A percentile compares a stretch with the other conserved stretches of the same genome.
These are phyloP conservation scores for Artemisia tridentata DNA, from an alignment of 129 eudicot species.

Conservation along the genomic window DNA sequence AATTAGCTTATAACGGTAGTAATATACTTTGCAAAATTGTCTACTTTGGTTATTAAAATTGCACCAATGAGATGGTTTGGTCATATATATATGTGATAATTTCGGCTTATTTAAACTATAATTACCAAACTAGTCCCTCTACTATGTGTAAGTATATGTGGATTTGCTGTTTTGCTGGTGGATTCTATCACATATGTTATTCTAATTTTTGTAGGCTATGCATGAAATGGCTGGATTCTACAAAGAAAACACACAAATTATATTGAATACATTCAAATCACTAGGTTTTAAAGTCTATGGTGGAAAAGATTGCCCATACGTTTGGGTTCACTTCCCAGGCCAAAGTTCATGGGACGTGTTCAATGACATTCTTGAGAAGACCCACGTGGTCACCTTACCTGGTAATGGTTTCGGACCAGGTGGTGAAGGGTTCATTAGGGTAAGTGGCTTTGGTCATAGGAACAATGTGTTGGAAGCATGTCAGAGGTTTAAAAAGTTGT, in stretches of 20 bases:
- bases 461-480: slow-evolving; percentile 85
- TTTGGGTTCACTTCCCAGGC: slow-evolving; percentile 96
- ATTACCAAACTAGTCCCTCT: too few species aligned
- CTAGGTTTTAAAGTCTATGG: slow-evolving; percentile 92
- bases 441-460: slow-evolving; percentile 89
- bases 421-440: slow-evolving; percentile 94
- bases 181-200: background rate
- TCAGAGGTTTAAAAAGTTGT: slow-evolving; percentile 79
- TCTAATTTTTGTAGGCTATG: slow-evolving; percentile 68
- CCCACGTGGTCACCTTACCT: slow-evolving; percentile 90
- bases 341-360: slow-evolving; percentile 97
- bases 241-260: slow-evolving; percentile 79
- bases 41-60: too few species aligned
- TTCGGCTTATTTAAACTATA: too few species aligned
- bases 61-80: too few species aligned
- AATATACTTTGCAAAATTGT: background rate
- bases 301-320: slow-evolving; percentile 90
- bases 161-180: background rate
- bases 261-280: slow-evolving; percentile 85
- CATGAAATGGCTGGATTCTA: slow-evolving; percentile 80
- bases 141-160: too few species aligned
- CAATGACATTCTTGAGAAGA: slow-evolving; percentile 88
- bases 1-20: slow-evolving; percentile 23
- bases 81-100: too few species aligned
- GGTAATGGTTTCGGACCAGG: slow-evolving; percentile 99